These are phyloP conservation scores for Sporothrix protearum DNA, from an alignment of 2,329 filamentous ascomycete genomes.

Conservation along the genomic window DNA sequence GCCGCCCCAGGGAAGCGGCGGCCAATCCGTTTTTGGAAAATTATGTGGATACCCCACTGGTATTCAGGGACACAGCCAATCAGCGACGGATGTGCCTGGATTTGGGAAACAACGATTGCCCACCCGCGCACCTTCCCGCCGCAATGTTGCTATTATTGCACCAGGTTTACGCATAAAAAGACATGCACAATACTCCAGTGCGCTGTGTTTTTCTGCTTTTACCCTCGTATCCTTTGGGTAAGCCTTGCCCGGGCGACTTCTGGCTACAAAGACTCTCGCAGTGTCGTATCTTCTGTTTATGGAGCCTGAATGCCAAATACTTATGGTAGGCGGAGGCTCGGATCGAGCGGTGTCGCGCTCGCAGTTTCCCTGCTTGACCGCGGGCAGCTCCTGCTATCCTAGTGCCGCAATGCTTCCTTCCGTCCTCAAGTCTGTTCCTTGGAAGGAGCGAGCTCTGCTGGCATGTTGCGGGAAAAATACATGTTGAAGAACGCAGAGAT, in stretches of 20 bases:
- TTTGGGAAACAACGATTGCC: slow-evolving; percentile 20
- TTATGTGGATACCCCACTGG: background rate
- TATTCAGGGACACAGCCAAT: slow-evolving; percentile 21
- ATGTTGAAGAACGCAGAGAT: background rate
- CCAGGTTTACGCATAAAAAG: background rate
- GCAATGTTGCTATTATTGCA: slow-evolving; percentile 17
- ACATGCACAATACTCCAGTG: background rate
- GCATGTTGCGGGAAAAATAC: slow-evolving; percentile 3
- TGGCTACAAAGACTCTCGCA: background rate
- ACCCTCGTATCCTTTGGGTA: background rate
- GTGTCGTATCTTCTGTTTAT: background rate
- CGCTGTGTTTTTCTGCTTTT: background rate
- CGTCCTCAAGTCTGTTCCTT: background rate
- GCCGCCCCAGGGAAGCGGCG: slow-evolving; percentile 21
- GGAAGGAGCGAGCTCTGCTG: background rate
- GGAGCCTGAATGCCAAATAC: background rate
- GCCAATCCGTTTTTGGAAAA: slow-evolving; percentile 19
- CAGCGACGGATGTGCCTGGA: background rate
- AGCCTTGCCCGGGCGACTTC: background rate
- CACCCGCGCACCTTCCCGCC: slow-evolving; percentile 12
- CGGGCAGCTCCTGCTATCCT: background rate
- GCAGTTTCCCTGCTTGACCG: background rate
- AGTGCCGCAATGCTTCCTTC: background rate
- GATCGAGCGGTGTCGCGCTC: background rate
- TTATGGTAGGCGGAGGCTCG: background rate